These are phyloP conservation scores for Sphaerulina vaccinii DNA, from an alignment of 2,329 filamentous ascomycete species.

Conservation along the genomic window DNA sequence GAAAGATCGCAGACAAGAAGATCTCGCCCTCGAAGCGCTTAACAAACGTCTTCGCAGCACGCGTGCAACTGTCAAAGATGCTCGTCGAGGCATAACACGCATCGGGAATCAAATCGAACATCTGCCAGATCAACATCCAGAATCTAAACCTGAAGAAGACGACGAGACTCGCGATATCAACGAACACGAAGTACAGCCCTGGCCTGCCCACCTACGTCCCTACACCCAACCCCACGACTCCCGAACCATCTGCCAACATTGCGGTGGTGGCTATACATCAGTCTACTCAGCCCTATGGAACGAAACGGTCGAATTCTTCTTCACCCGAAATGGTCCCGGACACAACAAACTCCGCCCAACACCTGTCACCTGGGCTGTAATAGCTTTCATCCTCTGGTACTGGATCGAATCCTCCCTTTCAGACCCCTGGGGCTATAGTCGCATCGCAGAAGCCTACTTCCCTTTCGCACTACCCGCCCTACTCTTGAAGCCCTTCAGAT, in stretches of 20 bases:
- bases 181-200: neutral
- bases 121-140: slow-evolving; percentile 6
- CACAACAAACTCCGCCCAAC: slow-evolving; percentile 39
- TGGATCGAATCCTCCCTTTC: slow-evolving; percentile 34
- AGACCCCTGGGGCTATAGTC: slow-evolving; percentile 52
- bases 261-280: slow-evolving; percentile 29
- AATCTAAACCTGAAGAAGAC: neutral
- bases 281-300: slow-evolving; percentile 33
- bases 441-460: slow-evolving; percentile 49
- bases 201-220: slow-evolving; percentile 11
- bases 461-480: slow-evolving; percentile 59
- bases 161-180: neutral
- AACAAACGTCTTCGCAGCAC: slow-evolving; percentile 43
- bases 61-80: slow-evolving; percentile 45
- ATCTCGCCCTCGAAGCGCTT: slow-evolving; percentile 43
- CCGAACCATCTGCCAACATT: slow-evolving; percentile 27
- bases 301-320: slow-evolving; percentile 34
- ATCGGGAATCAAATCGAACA: slow-evolving; percentile 44
- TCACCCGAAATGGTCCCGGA: slow-evolving; percentile 23
- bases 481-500: slow-evolving; percentile 44
- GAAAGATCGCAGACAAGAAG: slow-evolving; percentile 44
- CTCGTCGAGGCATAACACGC: slow-evolving; percentile 43
- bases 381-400: slow-evolving; percentile 50
- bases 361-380: slow-evolving; percentile 41
- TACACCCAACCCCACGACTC: slow-evolving; percentile 18